Base-by-base conservation (phyloP, 441 rosid genomes). In the Corymbia calophylla region DNA sequence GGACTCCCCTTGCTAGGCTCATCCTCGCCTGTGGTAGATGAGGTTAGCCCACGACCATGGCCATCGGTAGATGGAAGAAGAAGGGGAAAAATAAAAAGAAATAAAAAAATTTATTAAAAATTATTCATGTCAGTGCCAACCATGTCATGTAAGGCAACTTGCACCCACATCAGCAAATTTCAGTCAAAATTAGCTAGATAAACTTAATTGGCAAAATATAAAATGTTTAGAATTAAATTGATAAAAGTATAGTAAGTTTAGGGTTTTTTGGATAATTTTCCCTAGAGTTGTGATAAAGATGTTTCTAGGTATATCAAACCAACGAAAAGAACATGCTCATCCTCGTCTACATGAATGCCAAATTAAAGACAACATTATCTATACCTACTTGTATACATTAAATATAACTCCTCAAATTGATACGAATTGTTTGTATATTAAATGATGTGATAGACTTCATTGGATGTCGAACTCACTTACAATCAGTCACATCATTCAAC, bases 21-120 rank as follows among this genome's bases (percentile, higher is more conserved):
- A 39, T 39, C 44, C 44, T 39, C 44, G 6, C 44, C 44, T 39
- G 6, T 39, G 44, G 44, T 5, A 39, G 6, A 39, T 6, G 6
- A 39, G 44, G 0, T 29, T 2, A 0, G 14, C n/a, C 25, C n/a
- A 0, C n/a, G 0, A 58, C 6, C 0, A 9, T 58, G 64, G 1
- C n/a, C 64, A 25, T 29, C 64, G 11, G 25, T 29, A 58, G 6
- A 58, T 25, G 64, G 64, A 58, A 58, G 29, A 58, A 58, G 29
- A 56, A 9, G 9, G 9, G 2, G 44, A 39, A 56, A 56, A 55
- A 56, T 8, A 21, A 56, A 56, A 21, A 58, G 9, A 56, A 56
- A 4, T 21, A 55, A 19, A 23, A 56, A 23, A 23, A 3, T 3
- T 55, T 56, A 56, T 56, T 23, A 21, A 23, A 21, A 56, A 56